Percentiles rank a stretch among this genome's conserved stretches.
Conservation (phyloP, 768 basidiomycete species). For the Postia placenta region DNA sequence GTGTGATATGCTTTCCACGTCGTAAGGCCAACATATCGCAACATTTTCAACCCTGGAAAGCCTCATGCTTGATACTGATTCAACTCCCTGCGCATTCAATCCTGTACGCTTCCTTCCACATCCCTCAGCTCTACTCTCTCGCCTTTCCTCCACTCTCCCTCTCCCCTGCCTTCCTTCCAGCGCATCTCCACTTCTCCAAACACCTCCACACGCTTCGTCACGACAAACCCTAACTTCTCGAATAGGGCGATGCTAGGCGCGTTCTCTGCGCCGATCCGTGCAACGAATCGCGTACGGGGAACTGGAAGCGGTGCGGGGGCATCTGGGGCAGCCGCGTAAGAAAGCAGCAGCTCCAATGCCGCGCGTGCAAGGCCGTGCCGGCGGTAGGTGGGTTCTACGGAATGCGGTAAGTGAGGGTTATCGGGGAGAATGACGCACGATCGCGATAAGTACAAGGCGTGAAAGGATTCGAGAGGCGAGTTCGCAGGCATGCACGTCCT, state of each 20-base stretch:
- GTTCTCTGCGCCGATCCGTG: conserved; percentile 68
- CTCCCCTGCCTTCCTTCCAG: conserved; percentile 12
- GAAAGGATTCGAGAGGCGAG: too few relatives aligned
- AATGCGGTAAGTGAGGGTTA: neutral
- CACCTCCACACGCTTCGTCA: conserved; percentile 62
- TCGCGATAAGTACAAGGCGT: neutral
- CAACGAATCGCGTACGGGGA: conserved; percentile 48
- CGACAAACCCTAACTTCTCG: conserved; percentile 64
- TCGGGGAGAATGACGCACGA: neutral
- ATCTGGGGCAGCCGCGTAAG: conserved; percentile 47
- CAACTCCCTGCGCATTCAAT: too few relatives aligned
- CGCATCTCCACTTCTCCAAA: conserved; percentile 87
- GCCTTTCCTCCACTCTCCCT: too few relatives aligned
- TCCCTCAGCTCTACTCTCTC: too few relatives aligned
- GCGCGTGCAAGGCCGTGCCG: conserved; percentile 61
- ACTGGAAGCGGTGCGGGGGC: conserved; percentile 32
- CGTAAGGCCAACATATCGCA: too few relatives aligned
- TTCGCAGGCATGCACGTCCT: too few relatives aligned
- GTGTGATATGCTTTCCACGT: too few relatives aligned
- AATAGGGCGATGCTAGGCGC: conserved; percentile 67
- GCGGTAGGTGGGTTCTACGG: conserved; percentile 57
- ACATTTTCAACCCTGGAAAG: too few relatives aligned
- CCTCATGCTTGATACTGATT: too few relatives aligned
- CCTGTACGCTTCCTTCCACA: too few relatives aligned
- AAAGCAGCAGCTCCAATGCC: conserved; percentile 59